Conservation (phyloP, 495 filamentous ascomycete species). For the Penicillium samsonianum region DNA sequence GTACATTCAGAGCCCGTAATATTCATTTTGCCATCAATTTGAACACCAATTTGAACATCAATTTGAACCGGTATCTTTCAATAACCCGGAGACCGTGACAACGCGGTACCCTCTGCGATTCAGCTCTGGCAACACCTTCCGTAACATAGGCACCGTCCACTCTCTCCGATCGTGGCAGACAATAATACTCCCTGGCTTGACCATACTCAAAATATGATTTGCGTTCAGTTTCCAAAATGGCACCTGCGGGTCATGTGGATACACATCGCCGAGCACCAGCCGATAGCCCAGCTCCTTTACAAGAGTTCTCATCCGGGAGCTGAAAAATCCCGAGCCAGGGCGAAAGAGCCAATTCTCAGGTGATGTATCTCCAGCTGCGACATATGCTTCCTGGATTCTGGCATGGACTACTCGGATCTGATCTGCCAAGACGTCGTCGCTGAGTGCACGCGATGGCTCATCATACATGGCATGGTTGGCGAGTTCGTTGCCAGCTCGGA, state of each 20-base stretch:
- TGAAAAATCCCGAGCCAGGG: slow-evolving; percentile 81
- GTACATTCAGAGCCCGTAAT: background rate
- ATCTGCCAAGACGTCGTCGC: slow-evolving; percentile 33
- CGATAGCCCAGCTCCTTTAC: slow-evolving; percentile 58
- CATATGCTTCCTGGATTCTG: slow-evolving; percentile 58
- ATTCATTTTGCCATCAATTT: background rate
- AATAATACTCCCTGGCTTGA: slow-evolving; percentile 72
- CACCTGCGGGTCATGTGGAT: slow-evolving; percentile 85
- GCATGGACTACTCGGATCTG: slow-evolving; percentile 46
- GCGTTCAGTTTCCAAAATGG: slow-evolving; percentile 66
- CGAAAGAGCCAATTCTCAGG: slow-evolving; percentile 65
- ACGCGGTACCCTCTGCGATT: slow-evolving; percentile 65
- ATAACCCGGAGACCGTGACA: slow-evolving; percentile 65
- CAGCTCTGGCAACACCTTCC: slow-evolving; percentile 67
- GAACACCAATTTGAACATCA: background rate
- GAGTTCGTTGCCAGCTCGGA: slow-evolving; percentile 68
- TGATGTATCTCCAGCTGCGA: slow-evolving; percentile 27
- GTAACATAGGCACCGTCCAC: slow-evolving; percentile 78
- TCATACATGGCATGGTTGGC: slow-evolving; percentile 87
- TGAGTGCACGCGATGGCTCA: slow-evolving; percentile 61
- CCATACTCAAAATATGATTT: slow-evolving; percentile 76
- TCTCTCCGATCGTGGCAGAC: slow-evolving; percentile 79
- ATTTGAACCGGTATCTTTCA: slow-evolving; percentile 34
- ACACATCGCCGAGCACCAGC: slow-evolving; percentile 76
- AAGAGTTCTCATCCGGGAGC: slow-evolving; percentile 59